Base-by-base conservation (phyloP, 768 basidiomycete genomes). In the Boletus sp. region DNA sequence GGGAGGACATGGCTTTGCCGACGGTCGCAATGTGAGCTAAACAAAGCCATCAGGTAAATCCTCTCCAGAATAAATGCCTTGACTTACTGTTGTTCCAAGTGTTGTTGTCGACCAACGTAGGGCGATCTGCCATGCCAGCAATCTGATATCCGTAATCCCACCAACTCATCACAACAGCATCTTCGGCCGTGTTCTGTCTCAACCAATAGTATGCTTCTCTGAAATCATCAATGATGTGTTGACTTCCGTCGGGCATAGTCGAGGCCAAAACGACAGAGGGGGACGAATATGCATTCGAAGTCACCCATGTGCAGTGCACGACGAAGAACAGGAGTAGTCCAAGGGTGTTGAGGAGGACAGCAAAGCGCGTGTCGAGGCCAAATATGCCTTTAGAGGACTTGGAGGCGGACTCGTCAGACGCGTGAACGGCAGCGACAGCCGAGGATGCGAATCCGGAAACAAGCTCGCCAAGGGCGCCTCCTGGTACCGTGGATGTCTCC, bases 81-180 rank as follows among this genome's bases (percentile, higher is more conserved):
- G 12, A 80, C 91, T 67, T 67, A 91, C 94, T 99, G 76, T 98
- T 98, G 75, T 99, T 98, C 97, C 97, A 98, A 1, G 97, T 99
- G 71, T 98, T 98, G 76, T 99, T 98, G 74, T 99, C 96, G 18
- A 98, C 96, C 63, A 98, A 76, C 1, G 96, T 98, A 14, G 94
- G 87, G 45, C 96, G 79, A 75, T 98, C 94, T 24, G 97, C 95
- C 92, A 98, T 97, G 40, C 97, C 97, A 40, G 97, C 97, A 67
- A 98, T 98, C 74, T 98, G 96, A 71, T 99, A 98, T 30, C 96
- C 97, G 64, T 98, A 99, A 76, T 98, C 97, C 97, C 97, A 98
- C 97, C 97, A 99, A 58, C 90, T 92, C 94, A 96, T 95, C 28
- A 98, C 87, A 33, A 98, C 95, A 6, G 94, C 86, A 58, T 92